Conservation (phyloP, 768 basidiomycete genomes). For the Termitomyces sp. region DNA sequence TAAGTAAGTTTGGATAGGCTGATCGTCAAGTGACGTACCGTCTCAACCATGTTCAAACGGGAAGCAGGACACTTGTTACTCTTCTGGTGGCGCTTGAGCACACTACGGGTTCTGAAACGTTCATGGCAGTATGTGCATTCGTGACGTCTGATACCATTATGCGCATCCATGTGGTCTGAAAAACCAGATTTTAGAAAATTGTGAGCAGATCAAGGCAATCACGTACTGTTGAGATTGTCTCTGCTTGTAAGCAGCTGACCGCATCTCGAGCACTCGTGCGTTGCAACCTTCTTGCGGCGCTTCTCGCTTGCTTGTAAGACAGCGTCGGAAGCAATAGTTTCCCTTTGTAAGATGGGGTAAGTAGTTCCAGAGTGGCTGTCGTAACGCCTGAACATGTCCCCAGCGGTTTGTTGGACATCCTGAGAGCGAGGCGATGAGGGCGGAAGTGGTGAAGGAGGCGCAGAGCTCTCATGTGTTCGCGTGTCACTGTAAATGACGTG, state of each 20-base stretch:
- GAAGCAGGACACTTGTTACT: constrained; percentile 13
- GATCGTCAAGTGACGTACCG: not conserved
- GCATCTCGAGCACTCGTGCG: constrained; percentile 2
- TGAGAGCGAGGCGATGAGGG: not conserved
- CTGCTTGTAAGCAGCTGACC: constrained; percentile 12
- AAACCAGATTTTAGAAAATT: not conserved
- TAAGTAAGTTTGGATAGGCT: not conserved
- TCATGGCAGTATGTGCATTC: constrained; percentile 9
- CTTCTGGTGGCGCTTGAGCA: constrained; percentile 15
- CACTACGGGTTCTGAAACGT: constrained; percentile 15
- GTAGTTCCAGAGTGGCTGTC: not conserved
- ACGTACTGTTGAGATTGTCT: constrained; percentile 15
- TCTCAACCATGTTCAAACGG: not conserved
- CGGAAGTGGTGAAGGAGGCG: constrained; percentile 4
- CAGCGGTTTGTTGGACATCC: not conserved
- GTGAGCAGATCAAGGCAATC: not conserved
- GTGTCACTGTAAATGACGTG: not conserved
- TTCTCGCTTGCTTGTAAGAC: constrained; percentile 13
- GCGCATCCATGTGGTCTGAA: constrained; percentile 14
- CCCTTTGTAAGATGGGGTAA: constrained; percentile 11
- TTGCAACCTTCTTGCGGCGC: constrained; percentile 11
- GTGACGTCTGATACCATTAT: constrained; percentile 11
- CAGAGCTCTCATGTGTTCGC: constrained; percentile 4
- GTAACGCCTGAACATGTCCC: constrained; percentile 8
- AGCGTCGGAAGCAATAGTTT: constrained; percentile 14